A percentile compares a stretch with the other conserved stretches of the same genome.
phyloP scores from a whole-genome alignment of 805 yeast species.

The Tetrapisispora iriomotensis region DNA sequence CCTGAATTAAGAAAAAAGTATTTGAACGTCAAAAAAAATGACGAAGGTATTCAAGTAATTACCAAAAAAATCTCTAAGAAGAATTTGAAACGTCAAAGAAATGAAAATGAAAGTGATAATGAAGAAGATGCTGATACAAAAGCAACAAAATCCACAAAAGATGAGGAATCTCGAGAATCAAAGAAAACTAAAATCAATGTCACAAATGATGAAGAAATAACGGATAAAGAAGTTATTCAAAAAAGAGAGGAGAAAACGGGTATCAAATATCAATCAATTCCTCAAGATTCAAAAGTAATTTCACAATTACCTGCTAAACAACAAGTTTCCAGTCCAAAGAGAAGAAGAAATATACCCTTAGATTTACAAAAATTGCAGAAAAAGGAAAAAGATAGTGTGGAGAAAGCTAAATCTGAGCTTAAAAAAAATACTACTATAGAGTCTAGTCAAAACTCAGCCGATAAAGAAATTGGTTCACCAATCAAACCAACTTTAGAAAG shows the following conservation, averaged over 20 bases:
- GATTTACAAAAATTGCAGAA: conserved; percentile 2
- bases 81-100: not conserved
- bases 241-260: too few species aligned
- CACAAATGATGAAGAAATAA: too few species aligned
- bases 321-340: not conserved
- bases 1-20: conserved; percentile 30
- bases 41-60: conserved; percentile 29
- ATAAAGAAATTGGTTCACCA: not conserved
- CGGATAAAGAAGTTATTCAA: too few species aligned
- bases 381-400: not conserved
- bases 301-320: too few species aligned
- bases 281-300: too few species aligned
- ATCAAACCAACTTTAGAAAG: too few species aligned
- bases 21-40: conserved; percentile 25
- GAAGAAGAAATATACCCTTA: conserved; percentile 1
- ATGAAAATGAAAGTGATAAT: not conserved
- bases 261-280: not conserved
- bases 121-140: not conserved
- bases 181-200: not conserved
- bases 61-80: too few species aligned
- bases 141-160: not conserved
- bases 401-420: not conserved
- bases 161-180: not conserved
- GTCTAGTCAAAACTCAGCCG: not conserved
- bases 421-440: not conserved